Percentiles rank a stretch among this genome's conserved stretches.
phyloP scores from a whole-genome alignment of 192 early-diverging fungal genomes.

The Powellomyces hirtus region DNA sequence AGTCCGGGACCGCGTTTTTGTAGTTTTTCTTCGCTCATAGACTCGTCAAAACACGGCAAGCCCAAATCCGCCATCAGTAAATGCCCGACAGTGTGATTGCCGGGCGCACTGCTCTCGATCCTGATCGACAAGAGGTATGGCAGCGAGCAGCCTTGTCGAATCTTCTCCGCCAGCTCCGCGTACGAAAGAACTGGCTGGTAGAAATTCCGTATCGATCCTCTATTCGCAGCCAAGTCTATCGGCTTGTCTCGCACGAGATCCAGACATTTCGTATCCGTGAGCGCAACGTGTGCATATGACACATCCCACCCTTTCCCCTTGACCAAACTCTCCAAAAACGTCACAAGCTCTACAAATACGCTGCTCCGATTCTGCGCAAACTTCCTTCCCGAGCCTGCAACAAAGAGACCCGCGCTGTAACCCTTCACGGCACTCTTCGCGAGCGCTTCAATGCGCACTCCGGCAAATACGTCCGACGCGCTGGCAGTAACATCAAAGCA shows the following conservation, averaged over 20 bases:
- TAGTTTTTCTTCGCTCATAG: not conserved
- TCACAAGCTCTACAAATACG: constrained; percentile 9
- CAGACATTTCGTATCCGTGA: constrained; percentile 22
- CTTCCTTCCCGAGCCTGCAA: not conserved
- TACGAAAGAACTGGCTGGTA: not conserved
- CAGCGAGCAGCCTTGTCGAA: constrained; percentile 12
- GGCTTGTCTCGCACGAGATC: constrained; percentile 9
- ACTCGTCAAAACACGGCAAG: constrained; percentile 2
- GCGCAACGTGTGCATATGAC: constrained; percentile 1
- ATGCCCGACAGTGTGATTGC: not conserved
- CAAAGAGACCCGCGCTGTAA: constrained; percentile 4
- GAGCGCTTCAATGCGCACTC: not conserved
- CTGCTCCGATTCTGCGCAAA: not conserved
- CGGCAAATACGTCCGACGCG: not conserved
- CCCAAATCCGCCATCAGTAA: constrained; percentile 9
- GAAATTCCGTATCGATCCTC: not conserved
- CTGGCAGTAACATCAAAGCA: not conserved
- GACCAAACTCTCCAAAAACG: not conserved
- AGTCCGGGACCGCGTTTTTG: not conserved
- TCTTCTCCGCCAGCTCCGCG: not conserved
- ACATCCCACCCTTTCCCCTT: not conserved
- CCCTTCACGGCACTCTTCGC: constrained; percentile 8
- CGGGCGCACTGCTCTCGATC: not conserved
- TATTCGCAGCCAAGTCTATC: not conserved
- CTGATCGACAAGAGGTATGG: constrained; percentile 10